Conservation (phyloP, 805 yeast genomes). For the Metschnikowia henanensis region DNA sequence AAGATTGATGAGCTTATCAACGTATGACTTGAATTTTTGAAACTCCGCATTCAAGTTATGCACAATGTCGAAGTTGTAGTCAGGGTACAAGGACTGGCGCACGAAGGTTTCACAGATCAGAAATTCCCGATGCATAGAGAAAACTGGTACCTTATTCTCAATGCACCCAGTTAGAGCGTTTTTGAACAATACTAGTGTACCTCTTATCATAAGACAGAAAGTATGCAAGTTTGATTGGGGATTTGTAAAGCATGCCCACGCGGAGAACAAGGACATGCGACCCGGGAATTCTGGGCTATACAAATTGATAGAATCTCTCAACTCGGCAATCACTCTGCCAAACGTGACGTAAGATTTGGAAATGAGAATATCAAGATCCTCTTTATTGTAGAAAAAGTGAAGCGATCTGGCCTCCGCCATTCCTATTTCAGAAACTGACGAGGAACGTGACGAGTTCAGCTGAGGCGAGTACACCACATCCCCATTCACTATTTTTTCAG, state of each 20-base stretch:
- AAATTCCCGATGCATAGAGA: constrained; percentile 12
- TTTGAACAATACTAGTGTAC: constrained; percentile 32
- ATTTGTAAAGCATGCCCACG: constrained; percentile 37
- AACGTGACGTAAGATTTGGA: constrained; percentile 33
- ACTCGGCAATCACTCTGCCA: constrained; percentile 34
- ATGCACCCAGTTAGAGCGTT: constrained; percentile 22
- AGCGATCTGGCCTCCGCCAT: neutral
- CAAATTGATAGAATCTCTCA: constrained; percentile 31
- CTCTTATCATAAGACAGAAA: constrained; percentile 31
- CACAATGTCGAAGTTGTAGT: constrained; percentile 32
- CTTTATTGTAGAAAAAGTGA: constrained; percentile 26
- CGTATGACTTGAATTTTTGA: constrained; percentile 25
- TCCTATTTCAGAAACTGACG: neutral
- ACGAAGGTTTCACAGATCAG: constrained; percentile 25
- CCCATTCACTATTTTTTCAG: constrained; percentile 19
- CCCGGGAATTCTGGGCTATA: constrained; percentile 38
- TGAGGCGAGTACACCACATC: constrained; percentile 13
- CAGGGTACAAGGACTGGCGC: constrained; percentile 30
- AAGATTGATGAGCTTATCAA: constrained; percentile 9
- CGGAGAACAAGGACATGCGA: constrained; percentile 35
- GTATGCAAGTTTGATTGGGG: constrained; percentile 34
- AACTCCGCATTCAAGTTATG: constrained; percentile 27
- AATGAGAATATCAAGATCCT: constrained; percentile 30
- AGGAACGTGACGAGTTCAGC: constrained; percentile 4
- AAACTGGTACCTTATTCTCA: constrained; percentile 3